Evolutionary conservation across 2,329 filamentous ascomycete species (phyloP).

Genomic region (Penicillium sp.): DNA sequence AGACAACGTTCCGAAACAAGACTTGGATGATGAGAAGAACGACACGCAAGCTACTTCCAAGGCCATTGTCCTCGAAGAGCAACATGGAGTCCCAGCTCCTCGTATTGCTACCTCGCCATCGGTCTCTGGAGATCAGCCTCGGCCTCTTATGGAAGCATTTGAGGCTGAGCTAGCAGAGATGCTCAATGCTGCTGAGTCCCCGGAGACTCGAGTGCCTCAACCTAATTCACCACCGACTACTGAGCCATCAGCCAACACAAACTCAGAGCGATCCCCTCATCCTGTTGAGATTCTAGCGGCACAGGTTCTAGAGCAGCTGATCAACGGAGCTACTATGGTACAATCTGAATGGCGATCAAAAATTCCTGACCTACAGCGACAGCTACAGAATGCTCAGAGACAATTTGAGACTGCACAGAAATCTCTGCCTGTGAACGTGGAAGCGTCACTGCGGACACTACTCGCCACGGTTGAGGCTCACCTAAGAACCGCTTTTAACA

Average conservation of each 20-base stretch:
- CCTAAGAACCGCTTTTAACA: constrained; percentile 39
- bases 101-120: constrained; percentile 4
- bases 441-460: constrained; percentile 37
- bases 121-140: constrained; percentile 22
- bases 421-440: constrained; percentile 38
- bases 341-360: constrained; percentile 38
- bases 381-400: constrained; percentile 36
- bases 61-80: background rate
- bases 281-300: constrained; percentile 34
- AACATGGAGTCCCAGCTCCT: constrained; percentile 15
- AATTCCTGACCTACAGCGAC: constrained; percentile 41
- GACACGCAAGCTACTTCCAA: background rate
- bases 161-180: constrained; percentile 42
- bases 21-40: constrained; percentile 1
- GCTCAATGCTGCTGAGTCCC: constrained; percentile 24
- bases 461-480: constrained; percentile 40
- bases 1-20: constrained; percentile 3
- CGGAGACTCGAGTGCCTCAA: constrained; percentile 12
- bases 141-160: constrained; percentile 41
- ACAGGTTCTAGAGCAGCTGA: constrained; percentile 35
- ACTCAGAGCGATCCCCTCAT: constrained; percentile 20
- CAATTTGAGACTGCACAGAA: constrained; percentile 37
- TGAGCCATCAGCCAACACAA: constrained; percentile 12
- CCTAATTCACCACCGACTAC: constrained; percentile 11
- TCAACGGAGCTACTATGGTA: constrained; percentile 37